phyloP scores from a whole-genome alignment of 257 asterid genomes.

The Solanum bukasovii region DNA sequence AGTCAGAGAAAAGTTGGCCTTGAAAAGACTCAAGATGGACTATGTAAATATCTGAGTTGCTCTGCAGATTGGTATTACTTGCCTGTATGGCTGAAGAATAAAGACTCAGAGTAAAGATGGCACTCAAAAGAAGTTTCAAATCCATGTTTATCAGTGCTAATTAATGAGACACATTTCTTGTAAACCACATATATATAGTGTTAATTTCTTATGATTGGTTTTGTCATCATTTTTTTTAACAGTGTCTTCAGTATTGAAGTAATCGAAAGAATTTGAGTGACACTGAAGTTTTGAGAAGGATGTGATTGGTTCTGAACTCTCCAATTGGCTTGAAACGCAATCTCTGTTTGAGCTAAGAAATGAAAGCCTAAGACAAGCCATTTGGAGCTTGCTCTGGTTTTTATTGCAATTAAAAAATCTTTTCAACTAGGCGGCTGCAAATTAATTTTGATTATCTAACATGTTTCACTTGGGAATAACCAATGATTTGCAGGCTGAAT shows the following conservation, averaged over 20 bases:
- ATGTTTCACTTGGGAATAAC: neutral
- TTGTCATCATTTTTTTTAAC: neutral
- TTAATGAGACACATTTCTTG: neutral
- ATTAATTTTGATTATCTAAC: neutral
- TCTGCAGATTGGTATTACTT: neutral
- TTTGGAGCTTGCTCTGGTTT: neutral
- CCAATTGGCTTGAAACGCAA: neutral
- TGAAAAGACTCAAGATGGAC: constrained; percentile 15
- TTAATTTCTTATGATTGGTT: neutral
- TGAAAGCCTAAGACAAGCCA: neutral
- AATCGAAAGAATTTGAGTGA: neutral
- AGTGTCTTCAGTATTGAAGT: neutral
- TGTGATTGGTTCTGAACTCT: neutral
- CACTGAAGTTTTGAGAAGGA: neutral
- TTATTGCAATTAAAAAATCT: neutral
- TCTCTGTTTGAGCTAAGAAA: neutral
- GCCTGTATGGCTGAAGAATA: neutral
- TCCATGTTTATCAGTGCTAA: neutral
- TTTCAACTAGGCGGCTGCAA: neutral
- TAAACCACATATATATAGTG: neutral
- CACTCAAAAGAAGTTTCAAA: neutral
- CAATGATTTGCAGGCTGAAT: neutral
- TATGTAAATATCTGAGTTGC: constrained; percentile 5
- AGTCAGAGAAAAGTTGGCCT: neutral
- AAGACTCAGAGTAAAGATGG: neutral